Conservation (phyloP, 2,329 filamentous ascomycete species). For the Colletotrichum acutatum region DNA sequence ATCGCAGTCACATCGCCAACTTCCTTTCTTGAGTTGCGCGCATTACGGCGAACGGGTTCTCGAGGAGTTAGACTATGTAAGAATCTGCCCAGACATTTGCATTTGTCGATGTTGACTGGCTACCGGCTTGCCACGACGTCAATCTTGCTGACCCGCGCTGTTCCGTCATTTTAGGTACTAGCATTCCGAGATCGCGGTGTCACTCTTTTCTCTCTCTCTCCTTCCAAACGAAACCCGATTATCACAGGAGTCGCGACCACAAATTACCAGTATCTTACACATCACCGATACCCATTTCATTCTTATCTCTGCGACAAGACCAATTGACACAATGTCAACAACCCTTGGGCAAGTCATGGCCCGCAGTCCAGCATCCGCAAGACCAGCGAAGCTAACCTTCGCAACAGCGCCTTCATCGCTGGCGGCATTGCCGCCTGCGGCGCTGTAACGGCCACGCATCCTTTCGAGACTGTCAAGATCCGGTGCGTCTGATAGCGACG, state of each 20-base stretch:
- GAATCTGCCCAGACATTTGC: neutral
- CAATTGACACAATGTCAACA: constrained; percentile 58
- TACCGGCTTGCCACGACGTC: neutral
- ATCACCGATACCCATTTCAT: neutral
- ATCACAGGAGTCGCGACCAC: neutral
- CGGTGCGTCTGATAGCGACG: constrained; percentile 65
- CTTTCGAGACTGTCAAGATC: constrained; percentile 99
- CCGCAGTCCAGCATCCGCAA: constrained; percentile 4
- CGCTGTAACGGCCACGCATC: constrained; percentile 96
- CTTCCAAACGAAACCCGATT: neutral
- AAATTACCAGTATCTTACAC: neutral
- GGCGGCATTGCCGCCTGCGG: constrained; percentile 97
- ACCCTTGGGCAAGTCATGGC: constrained; percentile 53
- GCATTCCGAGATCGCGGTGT: constrained; percentile 17
- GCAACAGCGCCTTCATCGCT: constrained; percentile 83
- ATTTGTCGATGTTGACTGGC: constrained; percentile 2
- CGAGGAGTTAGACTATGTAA: constrained; percentile 19
- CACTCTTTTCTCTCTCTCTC: constrained; percentile 11
- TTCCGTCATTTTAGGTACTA: constrained; percentile 20
- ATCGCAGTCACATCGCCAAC: neutral
- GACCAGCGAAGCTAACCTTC: constrained; percentile 24
- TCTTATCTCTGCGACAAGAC: neutral
- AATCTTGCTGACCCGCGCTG: constrained; percentile 38
- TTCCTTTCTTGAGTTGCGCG: neutral
- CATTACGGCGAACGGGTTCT: neutral